A percentile compares a stretch with the other conserved stretches of the same genome.
phyloP scores from a whole-genome alignment of 371 early-diverging fungal genomes.

The Zychaea mexicana region DNA sequence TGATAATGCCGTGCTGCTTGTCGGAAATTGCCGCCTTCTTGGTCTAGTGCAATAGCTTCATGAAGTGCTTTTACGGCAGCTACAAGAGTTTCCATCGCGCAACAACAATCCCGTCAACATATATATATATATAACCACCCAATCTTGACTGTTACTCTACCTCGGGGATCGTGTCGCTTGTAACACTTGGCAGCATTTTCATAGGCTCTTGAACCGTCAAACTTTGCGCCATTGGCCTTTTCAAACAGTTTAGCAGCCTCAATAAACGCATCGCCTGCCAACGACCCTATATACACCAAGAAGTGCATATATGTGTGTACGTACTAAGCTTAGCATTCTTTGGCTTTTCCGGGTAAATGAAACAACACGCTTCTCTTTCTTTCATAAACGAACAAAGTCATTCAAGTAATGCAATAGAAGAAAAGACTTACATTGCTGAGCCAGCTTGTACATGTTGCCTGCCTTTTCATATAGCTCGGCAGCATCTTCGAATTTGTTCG shows the following conservation, averaged over 20 bases:
- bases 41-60: constrained; percentile 79
- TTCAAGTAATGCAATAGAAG: background rate
- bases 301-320: background rate
- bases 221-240: constrained; percentile 71
- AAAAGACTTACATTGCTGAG: constrained; percentile 73
- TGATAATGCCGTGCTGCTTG: constrained; percentile 91
- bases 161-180: constrained; percentile 83
- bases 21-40: constrained; percentile 87
- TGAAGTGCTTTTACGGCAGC: constrained; percentile 78
- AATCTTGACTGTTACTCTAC: constrained; percentile 31
- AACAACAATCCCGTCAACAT: too few species aligned
- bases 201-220: constrained; percentile 61
- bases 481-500: constrained; percentile 90
- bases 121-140: background rate
- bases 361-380: background rate
- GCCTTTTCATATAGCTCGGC: constrained; percentile 91
- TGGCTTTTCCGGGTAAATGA: background rate
- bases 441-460: constrained; percentile 88
- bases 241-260: constrained; percentile 70
- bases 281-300: constrained; percentile 66
- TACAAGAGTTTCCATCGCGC: too few species aligned
- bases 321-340: background rate
- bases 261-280: constrained; percentile 91
- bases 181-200: constrained; percentile 89
- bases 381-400: background rate